Base-by-base conservation (phyloP, 1,284 basidiomycete genomes). In the Lentinula novae-zelandiae region DNA sequence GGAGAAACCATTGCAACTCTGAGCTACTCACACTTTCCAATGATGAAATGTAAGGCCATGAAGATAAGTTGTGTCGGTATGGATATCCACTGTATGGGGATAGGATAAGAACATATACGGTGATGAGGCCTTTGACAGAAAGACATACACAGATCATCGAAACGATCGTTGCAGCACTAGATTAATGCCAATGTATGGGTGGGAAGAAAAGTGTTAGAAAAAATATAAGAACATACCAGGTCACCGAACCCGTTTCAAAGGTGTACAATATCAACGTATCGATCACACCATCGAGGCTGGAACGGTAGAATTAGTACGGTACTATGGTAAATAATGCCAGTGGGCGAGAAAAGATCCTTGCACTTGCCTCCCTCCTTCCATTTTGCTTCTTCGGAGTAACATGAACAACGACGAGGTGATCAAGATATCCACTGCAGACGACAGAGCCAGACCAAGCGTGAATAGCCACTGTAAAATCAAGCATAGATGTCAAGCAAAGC, bases 211-310 rank as follows among this genome's bases (percentile, higher is more conserved):
- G 17, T 53, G 8, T 38, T 51, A 38, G n/a, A 15, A 52, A 8
- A 39, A 12, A 13, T 38, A 52, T 38, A 27, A 48, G 2, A 2
- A 57, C 71, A 57, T 60, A 81, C 81, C 74, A 77, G 9, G 82
- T 84, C 7, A 84, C 63, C 2, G 75, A 66, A 3, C 82, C 83
- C 3, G 78, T 84, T 62, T 85, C 82, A 10, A 85, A 68, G 0
- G 83, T 80, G 58, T 84, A 84, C 2, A 83, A 60, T 53, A 80
- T 82, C 53, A 84, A 68, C 0, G 73, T 69, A 59, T 84, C 80
- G 36, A 85, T 74, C 44, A 83, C 69, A 39, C 77, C 73, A 52
- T 79, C 77, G 76, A 83, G 78, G 52, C 81, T 82, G 57, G 22
- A 38, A 46, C n/a, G 7, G 33, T 33, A 36, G 42, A 4, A 48